Evolutionary conservation across 2,329 filamentous ascomycete species (phyloP), one percentile per base, ranked within the genome.

Genomic region (Fusarium avenaceum): DNA sequence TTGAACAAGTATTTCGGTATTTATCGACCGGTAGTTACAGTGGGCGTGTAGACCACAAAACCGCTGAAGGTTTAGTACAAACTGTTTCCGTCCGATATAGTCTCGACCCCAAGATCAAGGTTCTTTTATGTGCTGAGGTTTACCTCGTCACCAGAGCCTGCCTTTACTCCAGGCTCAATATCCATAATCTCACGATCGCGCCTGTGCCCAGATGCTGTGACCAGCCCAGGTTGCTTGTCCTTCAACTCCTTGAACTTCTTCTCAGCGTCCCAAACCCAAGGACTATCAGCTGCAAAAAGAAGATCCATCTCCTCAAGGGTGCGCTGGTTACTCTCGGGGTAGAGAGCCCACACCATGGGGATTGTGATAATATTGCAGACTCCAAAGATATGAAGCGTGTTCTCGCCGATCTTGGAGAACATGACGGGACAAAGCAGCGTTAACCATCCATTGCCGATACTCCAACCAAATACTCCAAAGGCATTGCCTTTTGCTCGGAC

Each of bases 301-400:
- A 93, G 78, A 63, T 94, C 88, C 82, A 93, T 93, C 73, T 93
- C 90, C 72, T 93, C 91, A 0, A 93, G 80, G 0, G 90, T 93
- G 0, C 91, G 85, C 75, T 92, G 89, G 73, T 90, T 92, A 4
- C 88, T 91, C 75, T 93, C 91, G 0, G 91, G 91, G 58, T 92
- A 93, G 0, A 94, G 73, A 0, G 89, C 89, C 88, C 89, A 94
- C 0, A 92, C 88, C 78, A 92, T 87, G 1, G 89, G 85, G 6
- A 93, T 89, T 2, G 86, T 84, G 30, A 91, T 76, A 10, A 88
- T 78, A 72, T 92, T 93, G 73, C 85, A 87, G 6, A 85, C 88
- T 2, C 86, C 91, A 70, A 93, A 94, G 50, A 94, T 89, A 74
- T 92, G 91, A 1, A 93, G 81, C 0, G 90, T 93, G 73, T 91